A percentile compares a stretch with the other conserved stretches of the same genome.
Evolutionary conservation across 768 basidiomycete species (phyloP).

Genomic region (Lactifluus subvellereus): DNA sequence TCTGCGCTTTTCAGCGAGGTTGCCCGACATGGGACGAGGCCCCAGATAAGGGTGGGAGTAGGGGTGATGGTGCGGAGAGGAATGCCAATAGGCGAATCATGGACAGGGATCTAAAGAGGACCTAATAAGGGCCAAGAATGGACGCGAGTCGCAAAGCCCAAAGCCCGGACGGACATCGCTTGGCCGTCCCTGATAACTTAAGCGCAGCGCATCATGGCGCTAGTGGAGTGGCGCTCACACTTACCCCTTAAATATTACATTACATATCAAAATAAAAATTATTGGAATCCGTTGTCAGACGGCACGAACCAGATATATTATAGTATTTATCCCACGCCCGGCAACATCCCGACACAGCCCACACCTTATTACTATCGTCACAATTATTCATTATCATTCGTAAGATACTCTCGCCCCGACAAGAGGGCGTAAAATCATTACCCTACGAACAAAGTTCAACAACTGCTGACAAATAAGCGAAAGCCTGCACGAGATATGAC

Average conservation of each 20-base stretch:
- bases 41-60: not conserved
- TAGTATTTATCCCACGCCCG: not conserved
- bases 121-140: not conserved
- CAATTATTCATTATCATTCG: slow-evolving; percentile 6
- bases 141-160: not conserved
- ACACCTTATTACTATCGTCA: not conserved
- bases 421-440: not conserved
- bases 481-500: not conserved
- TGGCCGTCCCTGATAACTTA: too few relatives aligned
- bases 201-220: too few relatives aligned
- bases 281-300: too few relatives aligned
- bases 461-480: slow-evolving; percentile 10
- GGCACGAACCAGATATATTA: too few relatives aligned
- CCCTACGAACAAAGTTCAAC: slow-evolving; percentile 13
- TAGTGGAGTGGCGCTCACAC: too few relatives aligned
- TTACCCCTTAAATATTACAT: too few relatives aligned
- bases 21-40: slow-evolving; percentile 14
- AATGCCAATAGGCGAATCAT: slow-evolving; percentile 5
- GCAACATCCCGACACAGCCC: not conserved
- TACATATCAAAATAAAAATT: too few relatives aligned
- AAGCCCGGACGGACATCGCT: too few relatives aligned
- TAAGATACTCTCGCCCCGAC: not conserved
- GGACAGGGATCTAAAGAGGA: not conserved
- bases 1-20: slow-evolving; percentile 6
- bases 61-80: not conserved